Base-by-base conservation (phyloP, 2,329 filamentous ascomycete species). In the Gaeumannomyces tritici region DNA sequence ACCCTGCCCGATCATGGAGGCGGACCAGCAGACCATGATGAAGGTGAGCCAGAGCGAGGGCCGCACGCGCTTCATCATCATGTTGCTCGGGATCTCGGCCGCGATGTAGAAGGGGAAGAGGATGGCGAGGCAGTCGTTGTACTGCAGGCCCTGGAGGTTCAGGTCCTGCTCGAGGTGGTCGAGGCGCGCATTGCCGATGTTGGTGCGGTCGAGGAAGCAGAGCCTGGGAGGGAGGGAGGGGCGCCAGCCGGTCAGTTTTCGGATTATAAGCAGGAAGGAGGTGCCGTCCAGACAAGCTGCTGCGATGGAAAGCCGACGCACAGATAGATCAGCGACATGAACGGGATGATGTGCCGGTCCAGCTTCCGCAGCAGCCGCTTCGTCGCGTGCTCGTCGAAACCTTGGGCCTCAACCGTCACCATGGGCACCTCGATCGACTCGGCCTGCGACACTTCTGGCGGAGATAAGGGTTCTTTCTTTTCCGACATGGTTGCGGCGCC, bases 141-240 rank as follows among this genome's bases (percentile, higher is more conserved):
- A 90, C 69, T 89, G 83, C 62, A 79, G 74, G 63, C 86, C 82
- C 6, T 74, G 81, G 65, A 90, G 83, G 57, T 75, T 70, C 2
- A 88, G 71, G 67, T 86, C 83, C 1, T 74, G 66, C 66, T 88
- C 83, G 18, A 90, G 77, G 0, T 83, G 82, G 61, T 87, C 79
- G 11, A 89, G 84, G 64, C 85, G 85, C 28, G 87, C 87, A 68
- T 90, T 89, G 51, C 87, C 88, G 51, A 90, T 85, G 69, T 90
- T 90, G n/a, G 87, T 89, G 55, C 88, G 80, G 71, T 90, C 88
- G 60, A 83, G 76, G 64, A 81, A 82, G 54, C 60, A 61, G 29
- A 61, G 54, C 26, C 60, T 61, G 51, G 21, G 15, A 24, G 42
- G 42, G 9, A 21, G 15, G 7, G 18, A 12, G 35, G n/a, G n/a